Percentiles rank a stretch among this genome's conserved stretches.
Evolutionary conservation across 768 basidiomycete genomes (phyloP).

Genomic region (Arthromyces matolae): DNA sequence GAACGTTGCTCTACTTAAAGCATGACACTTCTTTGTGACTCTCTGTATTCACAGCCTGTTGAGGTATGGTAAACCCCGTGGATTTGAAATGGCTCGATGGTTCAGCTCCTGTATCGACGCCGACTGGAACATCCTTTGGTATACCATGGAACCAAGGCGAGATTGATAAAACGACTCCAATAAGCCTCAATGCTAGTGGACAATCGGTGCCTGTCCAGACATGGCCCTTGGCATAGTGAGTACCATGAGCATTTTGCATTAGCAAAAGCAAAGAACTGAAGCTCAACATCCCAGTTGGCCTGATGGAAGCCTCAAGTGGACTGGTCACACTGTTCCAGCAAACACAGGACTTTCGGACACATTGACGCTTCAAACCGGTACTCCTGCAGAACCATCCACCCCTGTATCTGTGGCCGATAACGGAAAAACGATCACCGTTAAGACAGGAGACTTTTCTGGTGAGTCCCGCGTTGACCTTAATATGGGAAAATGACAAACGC

Average conservation of each 20-base stretch:
- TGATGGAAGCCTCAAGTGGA: slow-evolving; percentile 38
- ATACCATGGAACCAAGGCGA: slow-evolving; percentile 35
- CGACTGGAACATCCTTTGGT: slow-evolving; percentile 34
- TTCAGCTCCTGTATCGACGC: slow-evolving; percentile 22
- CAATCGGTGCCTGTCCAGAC: slow-evolving; percentile 26
- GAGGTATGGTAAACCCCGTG: slow-evolving; percentile 19
- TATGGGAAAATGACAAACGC: background rate
- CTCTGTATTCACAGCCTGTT: background rate
- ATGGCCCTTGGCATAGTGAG: slow-evolving; percentile 37
- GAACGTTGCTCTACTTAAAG: background rate
- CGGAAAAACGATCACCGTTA: slow-evolving; percentile 23
- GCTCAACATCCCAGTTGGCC: slow-evolving; percentile 32
- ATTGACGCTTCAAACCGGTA: slow-evolving; percentile 27
- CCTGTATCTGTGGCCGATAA: slow-evolving; percentile 28
- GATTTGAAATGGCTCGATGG: slow-evolving; percentile 33
- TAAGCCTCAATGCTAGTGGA: slow-evolving; percentile 19
- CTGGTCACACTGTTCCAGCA: slow-evolving; percentile 32
- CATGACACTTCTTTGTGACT: background rate
- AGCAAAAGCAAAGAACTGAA: no score
- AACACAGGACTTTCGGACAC: slow-evolving; percentile 21
- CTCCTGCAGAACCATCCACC: slow-evolving; percentile 28
- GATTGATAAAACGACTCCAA: slow-evolving; percentile 33
- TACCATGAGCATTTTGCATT: no score
- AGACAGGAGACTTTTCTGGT: slow-evolving; percentile 34
- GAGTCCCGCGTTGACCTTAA: no score